Evolutionary conservation across 148 eudicot species (phyloP).

Genomic region (Spergularia bocconei): DNA sequence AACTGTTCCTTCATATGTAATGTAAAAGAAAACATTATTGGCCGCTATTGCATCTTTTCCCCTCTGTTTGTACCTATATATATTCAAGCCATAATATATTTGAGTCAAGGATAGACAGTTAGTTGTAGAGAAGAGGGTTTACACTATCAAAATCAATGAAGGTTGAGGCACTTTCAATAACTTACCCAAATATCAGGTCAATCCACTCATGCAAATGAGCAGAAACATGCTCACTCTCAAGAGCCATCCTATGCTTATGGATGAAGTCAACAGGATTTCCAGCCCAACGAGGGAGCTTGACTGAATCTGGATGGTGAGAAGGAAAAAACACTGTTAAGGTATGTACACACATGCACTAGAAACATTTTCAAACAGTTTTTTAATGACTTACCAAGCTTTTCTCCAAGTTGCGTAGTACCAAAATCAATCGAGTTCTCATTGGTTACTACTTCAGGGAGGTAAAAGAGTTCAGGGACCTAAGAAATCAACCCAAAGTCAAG

Average conservation of each 20-base stretch:
- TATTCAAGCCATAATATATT: conserved; percentile 17
- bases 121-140: not conserved
- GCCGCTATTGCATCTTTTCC: conserved; percentile 94
- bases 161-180: not conserved
- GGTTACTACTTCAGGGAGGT: conserved; percentile 81
- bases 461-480: conserved; percentile 98
- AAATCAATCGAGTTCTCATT: conserved; percentile 87
- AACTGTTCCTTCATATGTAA: conserved; percentile 89
- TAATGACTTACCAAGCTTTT: conserved; percentile 72
- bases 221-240: conserved; percentile 97
- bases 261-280: conserved; percentile 81
- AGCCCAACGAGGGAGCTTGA: conserved; percentile 95
- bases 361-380: conserved; percentile 8
- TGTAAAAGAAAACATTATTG: conserved; percentile 89
- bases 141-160: conserved; percentile 2
- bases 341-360: conserved; percentile 1
- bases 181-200: conserved; percentile 97
- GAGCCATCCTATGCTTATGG: conserved; percentile 92
- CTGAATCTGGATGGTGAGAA: conserved; percentile 48
- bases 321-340: conserved; percentile 3
- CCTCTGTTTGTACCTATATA: conserved; percentile 84
- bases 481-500: conserved; percentile 3
- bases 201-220: conserved; percentile 99
- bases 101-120: conserved; percentile 3
- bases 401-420: conserved; percentile 94